These are phyloP conservation scores for Aureobasidium sp. DNA, from an alignment of 2,329 filamentous ascomycete species.

Conservation along the genomic window DNA sequence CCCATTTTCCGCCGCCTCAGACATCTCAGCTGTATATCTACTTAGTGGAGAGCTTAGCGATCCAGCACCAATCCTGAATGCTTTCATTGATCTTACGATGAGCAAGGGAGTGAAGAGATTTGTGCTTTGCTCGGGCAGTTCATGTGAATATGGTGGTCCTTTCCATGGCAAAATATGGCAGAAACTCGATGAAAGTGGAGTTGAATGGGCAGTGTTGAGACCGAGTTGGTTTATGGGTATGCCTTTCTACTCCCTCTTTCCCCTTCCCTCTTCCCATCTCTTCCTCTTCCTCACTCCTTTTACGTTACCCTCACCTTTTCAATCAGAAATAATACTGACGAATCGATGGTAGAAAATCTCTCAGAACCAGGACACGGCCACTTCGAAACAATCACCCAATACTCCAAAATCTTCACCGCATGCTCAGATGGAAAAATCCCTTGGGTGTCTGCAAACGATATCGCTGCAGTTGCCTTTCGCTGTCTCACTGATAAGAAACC, in stretches of 20 bases:
- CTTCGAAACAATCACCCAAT: not conserved
- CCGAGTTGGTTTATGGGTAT: constrained; percentile 1
- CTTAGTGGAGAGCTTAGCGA: not conserved
- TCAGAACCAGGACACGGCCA: not conserved
- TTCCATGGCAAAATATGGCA: not conserved
- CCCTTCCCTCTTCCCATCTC: too few relatives aligned
- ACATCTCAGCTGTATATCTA: not conserved
- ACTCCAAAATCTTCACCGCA: not conserved
- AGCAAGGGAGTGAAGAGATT: not conserved
- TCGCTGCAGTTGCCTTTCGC: not conserved
- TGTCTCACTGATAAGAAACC: not conserved
- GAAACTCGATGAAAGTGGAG: not conserved
- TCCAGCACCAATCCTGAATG: not conserved
- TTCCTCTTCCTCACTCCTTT: too few relatives aligned
- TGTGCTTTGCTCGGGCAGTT: not conserved
- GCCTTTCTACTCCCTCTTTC: too few relatives aligned
- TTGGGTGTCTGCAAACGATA: not conserved
- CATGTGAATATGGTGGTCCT: not conserved
- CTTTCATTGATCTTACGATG: not conserved
- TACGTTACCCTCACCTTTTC: too few relatives aligned
- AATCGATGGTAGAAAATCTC: not conserved
- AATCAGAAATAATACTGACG: too few relatives aligned
- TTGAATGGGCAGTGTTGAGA: not conserved
- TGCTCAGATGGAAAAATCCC: not conserved
- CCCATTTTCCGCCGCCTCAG: not conserved